Percentiles rank a stretch among this genome's conserved stretches.
Evolutionary conservation across 257 asterid species (phyloP).

Genomic region (Forsythia suspensa): DNA sequence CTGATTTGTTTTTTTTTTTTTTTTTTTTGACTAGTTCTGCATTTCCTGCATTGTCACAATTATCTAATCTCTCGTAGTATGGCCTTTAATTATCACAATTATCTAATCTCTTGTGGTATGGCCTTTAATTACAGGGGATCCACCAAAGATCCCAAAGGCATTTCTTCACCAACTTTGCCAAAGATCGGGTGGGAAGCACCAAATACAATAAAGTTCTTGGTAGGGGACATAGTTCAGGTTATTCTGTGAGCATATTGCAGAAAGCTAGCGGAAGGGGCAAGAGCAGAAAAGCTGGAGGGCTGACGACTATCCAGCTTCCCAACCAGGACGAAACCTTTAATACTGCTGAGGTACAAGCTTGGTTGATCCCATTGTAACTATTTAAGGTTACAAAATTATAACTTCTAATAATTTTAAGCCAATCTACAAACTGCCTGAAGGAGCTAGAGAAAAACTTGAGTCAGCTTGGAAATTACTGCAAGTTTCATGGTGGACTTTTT

Average conservation of each 20-base stretch:
- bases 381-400: slow-evolving; percentile 10
- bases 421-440: neutral
- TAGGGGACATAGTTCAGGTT: slow-evolving; percentile 49
- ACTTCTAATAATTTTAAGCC: neutral
- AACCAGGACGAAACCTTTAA: slow-evolving; percentile 44
- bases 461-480: slow-evolving; percentile 11
- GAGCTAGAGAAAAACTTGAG: slow-evolving; percentile 13
- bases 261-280: slow-evolving; percentile 98
- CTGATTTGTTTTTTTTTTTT: slow-evolving; percentile 22
- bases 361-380: slow-evolving; percentile 16
- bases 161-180: slow-evolving; percentile 97
- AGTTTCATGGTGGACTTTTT: neutral
- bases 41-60: slow-evolving; percentile 7
- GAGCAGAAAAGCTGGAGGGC: slow-evolving; percentile 96
- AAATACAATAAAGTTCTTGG: slow-evolving; percentile 66
- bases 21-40: slow-evolving; percentile 16
- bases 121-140: slow-evolving; percentile 61
- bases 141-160: slow-evolving; percentile 86
- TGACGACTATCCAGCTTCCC: slow-evolving; percentile 78
- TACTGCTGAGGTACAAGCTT: slow-evolving; percentile 67
- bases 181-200: slow-evolving; percentile 97
- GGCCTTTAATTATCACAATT: slow-evolving; percentile 17
- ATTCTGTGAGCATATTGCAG: slow-evolving; percentile 74
- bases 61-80: slow-evolving; percentile 22
- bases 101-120: slow-evolving; percentile 23